Evolutionary conservation across 192 early-diverging fungal species (phyloP).

Genomic region (Coemansia sp.): DNA sequence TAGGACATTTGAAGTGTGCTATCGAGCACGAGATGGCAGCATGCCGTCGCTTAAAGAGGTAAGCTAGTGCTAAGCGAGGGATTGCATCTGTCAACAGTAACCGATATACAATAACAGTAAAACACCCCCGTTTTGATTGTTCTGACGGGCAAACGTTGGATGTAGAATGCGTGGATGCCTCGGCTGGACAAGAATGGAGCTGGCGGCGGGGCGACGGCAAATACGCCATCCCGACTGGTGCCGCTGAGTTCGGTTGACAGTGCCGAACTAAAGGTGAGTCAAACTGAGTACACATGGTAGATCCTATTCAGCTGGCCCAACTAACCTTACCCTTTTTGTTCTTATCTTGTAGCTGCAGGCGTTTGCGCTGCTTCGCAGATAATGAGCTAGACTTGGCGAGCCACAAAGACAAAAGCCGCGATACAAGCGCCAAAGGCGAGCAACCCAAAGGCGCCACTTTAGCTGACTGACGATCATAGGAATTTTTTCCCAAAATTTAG

Average conservation of each 20-base stretch:
- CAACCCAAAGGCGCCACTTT: background rate
- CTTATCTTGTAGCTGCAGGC: constrained; percentile 40
- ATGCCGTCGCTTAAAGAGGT: constrained; percentile 35
- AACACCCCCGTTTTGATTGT: constrained; percentile 3
- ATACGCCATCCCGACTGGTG: constrained; percentile 17
- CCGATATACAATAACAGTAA: background rate
- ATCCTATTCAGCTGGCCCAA: background rate
- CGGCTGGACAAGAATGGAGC: constrained; percentile 12
- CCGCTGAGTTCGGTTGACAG: constrained; percentile 35
- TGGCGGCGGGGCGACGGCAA: background rate
- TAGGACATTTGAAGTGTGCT: constrained; percentile 32
- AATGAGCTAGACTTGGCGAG: background rate
- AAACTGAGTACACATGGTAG: background rate
- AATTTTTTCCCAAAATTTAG: no score
- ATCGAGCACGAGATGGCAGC: constrained; percentile 24
- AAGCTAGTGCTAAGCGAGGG: background rate
- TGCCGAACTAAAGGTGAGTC: constrained; percentile 29
- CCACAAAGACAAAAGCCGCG: background rate
- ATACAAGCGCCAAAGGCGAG: background rate
- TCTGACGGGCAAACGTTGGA: background rate
- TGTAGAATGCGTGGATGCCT: constrained; percentile 43
- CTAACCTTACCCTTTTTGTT: background rate
- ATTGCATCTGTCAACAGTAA: background rate
- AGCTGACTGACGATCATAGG: no score
- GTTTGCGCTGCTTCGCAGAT: constrained; percentile 30